These are phyloP conservation scores for Pelargonium citronellum DNA, from an alignment of 441 rosid species.

Conservation along the genomic window DNA sequence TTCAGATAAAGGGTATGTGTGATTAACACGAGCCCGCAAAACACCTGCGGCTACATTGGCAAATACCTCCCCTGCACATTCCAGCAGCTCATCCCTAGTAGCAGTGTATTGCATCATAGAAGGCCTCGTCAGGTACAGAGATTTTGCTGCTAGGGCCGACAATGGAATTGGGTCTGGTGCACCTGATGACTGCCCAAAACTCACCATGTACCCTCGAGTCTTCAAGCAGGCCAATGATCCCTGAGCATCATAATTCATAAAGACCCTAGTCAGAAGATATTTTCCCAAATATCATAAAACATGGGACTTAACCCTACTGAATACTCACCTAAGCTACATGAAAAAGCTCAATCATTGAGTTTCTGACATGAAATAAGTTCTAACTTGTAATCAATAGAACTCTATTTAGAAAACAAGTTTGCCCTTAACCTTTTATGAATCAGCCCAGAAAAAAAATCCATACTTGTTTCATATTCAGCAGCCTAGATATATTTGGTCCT, in stretches of 20 bases:
- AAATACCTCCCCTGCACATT: slow-evolving; percentile 67
- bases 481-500: not conserved
- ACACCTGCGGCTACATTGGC: slow-evolving; percentile 53
- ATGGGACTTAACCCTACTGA: not conserved
- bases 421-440: not conserved
- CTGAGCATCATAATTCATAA: slow-evolving; percentile 31
- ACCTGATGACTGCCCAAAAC: slow-evolving; percentile 87
- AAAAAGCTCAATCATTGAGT: not conserved
- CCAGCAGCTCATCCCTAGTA: slow-evolving; percentile 69
- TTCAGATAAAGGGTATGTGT: slow-evolving; percentile 57
- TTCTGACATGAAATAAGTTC: not conserved
- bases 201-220: slow-evolving; percentile 74
- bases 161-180: slow-evolving; percentile 64
- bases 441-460: not conserved
- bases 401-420: not conserved
- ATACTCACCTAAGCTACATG: not conserved
- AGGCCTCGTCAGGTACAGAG: slow-evolving; percentile 77
- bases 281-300: not conserved
- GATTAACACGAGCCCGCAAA: slow-evolving; percentile 56
- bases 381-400: not conserved
- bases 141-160: slow-evolving; percentile 59
- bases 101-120: slow-evolving; percentile 58
- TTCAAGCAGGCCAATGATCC: slow-evolving; percentile 81
- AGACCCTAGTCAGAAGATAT: slow-evolving; percentile 7
- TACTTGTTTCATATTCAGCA: too few relatives aligned